Conservation (phyloP, 2,329 filamentous ascomycete genomes). For the Phialophora verrucosa region DNA sequence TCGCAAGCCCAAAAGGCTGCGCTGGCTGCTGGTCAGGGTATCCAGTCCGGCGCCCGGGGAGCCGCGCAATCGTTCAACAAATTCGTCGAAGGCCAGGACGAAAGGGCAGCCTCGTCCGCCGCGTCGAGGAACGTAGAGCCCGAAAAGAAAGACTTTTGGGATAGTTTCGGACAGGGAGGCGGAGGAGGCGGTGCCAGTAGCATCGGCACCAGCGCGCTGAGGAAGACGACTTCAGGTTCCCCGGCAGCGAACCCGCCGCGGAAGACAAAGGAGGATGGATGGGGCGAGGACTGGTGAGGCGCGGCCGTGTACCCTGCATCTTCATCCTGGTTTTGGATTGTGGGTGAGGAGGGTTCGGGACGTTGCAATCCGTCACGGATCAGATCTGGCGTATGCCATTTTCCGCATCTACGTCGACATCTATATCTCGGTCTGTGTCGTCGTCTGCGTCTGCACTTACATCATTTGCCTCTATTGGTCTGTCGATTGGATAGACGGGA, state of each 20-base stretch:
- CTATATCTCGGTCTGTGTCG: not conserved
- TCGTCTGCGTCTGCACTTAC: not conserved
- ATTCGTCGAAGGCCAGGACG: constrained; percentile 79
- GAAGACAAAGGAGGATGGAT: constrained; percentile 60
- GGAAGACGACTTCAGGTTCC: constrained; percentile 49
- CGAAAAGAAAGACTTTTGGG: constrained; percentile 86
- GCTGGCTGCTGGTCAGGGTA: constrained; percentile 63
- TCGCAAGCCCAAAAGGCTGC: constrained; percentile 69
- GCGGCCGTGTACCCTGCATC: not conserved
- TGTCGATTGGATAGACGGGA: not conserved
- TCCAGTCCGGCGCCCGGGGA: constrained; percentile 69
- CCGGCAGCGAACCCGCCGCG: constrained; percentile 39
- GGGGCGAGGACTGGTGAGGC: constrained; percentile 59
- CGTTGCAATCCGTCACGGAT: not conserved
- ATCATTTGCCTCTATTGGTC: not conserved
- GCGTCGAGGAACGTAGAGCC: constrained; percentile 57
- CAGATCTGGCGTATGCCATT: not conserved
- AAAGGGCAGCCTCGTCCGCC: constrained; percentile 42
- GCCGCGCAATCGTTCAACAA: constrained; percentile 81
- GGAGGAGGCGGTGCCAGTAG: constrained; percentile 40
- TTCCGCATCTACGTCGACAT: not conserved
- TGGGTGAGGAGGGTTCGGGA: not conserved
- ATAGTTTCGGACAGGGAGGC: constrained; percentile 67
- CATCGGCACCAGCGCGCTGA: constrained; percentile 70
- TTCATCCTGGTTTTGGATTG: not conserved